phyloP scores from a whole-genome alignment of 495 filamentous ascomycete species.

The Annulohypoxylon bovei region DNA sequence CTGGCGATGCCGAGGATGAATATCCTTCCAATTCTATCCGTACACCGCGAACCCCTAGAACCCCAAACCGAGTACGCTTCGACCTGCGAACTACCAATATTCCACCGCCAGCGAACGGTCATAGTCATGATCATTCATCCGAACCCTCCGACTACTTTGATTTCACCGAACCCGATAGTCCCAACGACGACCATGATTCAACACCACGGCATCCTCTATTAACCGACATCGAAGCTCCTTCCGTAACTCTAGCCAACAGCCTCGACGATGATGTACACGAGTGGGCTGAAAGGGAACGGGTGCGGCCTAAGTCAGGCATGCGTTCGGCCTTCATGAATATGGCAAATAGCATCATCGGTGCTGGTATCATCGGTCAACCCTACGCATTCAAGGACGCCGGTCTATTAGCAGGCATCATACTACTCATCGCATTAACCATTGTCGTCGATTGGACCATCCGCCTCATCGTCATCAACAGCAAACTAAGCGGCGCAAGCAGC shows the following conservation, averaged over 20 bases:
- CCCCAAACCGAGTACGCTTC: slow-evolving; percentile 87
- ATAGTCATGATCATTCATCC: slow-evolving; percentile 47
- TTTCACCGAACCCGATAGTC: slow-evolving; percentile 56
- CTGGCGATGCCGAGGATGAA: slow-evolving; percentile 39
- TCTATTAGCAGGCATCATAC: slow-evolving; percentile 77
- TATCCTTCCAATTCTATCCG: slow-evolving; percentile 50
- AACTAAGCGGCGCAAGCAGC: slow-evolving; percentile 87
- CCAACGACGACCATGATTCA: slow-evolving; percentile 45
- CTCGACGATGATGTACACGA: slow-evolving; percentile 51
- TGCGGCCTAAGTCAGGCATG: slow-evolving; percentile 60
- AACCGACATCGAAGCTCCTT: slow-evolving; percentile 87
- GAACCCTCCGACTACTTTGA: slow-evolving; percentile 49
- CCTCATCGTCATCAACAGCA: slow-evolving; percentile 94
- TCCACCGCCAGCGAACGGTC: slow-evolving; percentile 43
- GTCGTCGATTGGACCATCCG: slow-evolving; percentile 97
- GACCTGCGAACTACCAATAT: slow-evolving; percentile 68
- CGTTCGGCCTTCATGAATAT: slow-evolving; percentile 90
- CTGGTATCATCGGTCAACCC: slow-evolving; percentile 96
- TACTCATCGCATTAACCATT: slow-evolving; percentile 81
- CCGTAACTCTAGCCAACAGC: slow-evolving; percentile 76
- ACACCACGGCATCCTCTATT: slow-evolving; percentile 72
- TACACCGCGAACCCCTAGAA: slow-evolving; percentile 72
- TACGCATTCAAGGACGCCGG: slow-evolving; percentile 95
- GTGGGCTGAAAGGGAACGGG: slow-evolving; percentile 56
- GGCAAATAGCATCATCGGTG: slow-evolving; percentile 98